Evolutionary conservation across 176 grass and related monocot genomes (phyloP), one percentile per base, ranked within the genome.

Genomic region (Aegilops bicornis): DNA sequence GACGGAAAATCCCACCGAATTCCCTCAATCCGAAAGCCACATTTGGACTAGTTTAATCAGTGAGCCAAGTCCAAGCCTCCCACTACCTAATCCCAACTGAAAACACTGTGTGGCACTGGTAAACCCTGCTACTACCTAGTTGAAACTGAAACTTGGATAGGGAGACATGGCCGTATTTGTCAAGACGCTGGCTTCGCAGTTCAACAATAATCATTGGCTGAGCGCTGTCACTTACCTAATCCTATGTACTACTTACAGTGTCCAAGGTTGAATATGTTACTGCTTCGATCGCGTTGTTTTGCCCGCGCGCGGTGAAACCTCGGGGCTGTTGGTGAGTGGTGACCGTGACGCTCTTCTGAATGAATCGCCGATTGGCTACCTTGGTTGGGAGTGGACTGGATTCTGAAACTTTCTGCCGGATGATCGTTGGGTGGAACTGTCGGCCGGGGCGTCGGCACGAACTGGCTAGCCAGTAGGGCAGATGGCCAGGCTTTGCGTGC

Each of bases 1-100:
- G 78, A 65, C 56, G 77, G 43, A 20, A 81, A 91, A 91, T 88
- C 90, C 82, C 82, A 91, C 86, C 90, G 78, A 88, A 72, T 85
- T 91, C 82, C 5, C 37, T 70, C 76, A 81, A 76, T 77, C 35
- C 72, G 72, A 88, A 85, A 78, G 82, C 12, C 19, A 33, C 83
- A 7, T 32, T 76, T 30, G 42, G 56, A 43, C 42, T 78, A 72
- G 76, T 81, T 87, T 91, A 70, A 15, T 70, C 64, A 8, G 14
- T 7, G 80, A 27, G 23, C 47, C 27, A 29, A 79, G 73, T 90
- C 66, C 84, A 90, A 43, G 33, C 32, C 42, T 64, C 43, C 30
- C 79, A 52, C 8, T 60, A 83, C 84, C 80, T 29, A 90, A 64
- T 83, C 80, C 27, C 74, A 78, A 73, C 84, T 60, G 80, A 83